A percentile compares a stretch with the other conserved stretches of the same genome.
These are phyloP conservation scores for Microsporum audouinii DNA, from an alignment of 2,329 filamentous ascomycete species.

Conservation along the genomic window DNA sequence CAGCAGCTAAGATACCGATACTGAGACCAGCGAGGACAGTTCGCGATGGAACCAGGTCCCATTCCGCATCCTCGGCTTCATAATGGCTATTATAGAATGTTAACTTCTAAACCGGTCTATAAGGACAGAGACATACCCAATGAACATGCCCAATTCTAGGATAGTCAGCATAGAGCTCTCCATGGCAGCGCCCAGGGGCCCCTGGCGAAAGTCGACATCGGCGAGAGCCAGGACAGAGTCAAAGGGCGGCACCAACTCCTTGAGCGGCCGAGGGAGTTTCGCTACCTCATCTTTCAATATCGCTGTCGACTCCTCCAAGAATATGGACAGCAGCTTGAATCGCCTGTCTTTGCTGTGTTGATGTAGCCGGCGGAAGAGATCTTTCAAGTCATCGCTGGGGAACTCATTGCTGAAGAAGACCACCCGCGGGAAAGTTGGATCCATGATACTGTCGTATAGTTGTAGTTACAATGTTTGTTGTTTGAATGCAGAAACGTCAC, in stretches of 20 bases:
- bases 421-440: background rate
- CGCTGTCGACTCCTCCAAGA: conserved; percentile 33
- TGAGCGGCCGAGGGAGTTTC: background rate
- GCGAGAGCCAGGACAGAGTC: conserved; percentile 15
- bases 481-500: background rate
- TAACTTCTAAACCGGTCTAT: background rate
- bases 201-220: conserved; percentile 23
- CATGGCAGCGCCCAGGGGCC: conserved; percentile 36
- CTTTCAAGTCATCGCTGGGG: conserved; percentile 34
- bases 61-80: background rate
- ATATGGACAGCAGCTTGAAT: conserved; percentile 29
- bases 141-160: conserved; percentile 33
- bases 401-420: conserved; percentile 42
- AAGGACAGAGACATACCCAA: conserved; percentile 30
- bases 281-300: conserved; percentile 31
- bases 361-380: conserved; percentile 32
- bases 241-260: conserved; percentile 16
- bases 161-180: conserved; percentile 37
- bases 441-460: background rate
- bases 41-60: conserved; percentile 4
- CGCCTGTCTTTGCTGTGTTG: conserved; percentile 31
- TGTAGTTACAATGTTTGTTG: background rate
- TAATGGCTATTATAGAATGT: background rate
- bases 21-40: conserved; percentile 33
- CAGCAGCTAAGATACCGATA: conserved; percentile 35